Percentiles rank a stretch among this genome's conserved stretches.
Conservation (phyloP, 495 filamentous ascomycete genomes). For the Trichocladium uniseriatum region DNA sequence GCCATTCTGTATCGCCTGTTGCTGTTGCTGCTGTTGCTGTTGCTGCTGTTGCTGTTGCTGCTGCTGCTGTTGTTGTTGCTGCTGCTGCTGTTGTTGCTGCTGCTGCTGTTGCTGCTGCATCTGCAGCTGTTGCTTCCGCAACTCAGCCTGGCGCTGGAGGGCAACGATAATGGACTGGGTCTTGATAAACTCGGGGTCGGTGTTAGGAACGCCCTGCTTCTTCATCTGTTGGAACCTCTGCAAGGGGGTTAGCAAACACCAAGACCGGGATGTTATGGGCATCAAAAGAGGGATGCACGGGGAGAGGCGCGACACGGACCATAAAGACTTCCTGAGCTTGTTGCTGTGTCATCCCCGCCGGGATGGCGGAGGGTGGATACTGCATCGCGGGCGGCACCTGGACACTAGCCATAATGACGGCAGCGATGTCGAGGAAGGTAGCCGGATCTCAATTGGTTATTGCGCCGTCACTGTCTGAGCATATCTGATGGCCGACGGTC, state of each 20-base stretch:
- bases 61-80: conserved; percentile 32
- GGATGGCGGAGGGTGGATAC: conserved; percentile 46
- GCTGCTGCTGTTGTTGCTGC: conserved; percentile 36
- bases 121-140: conserved; percentile 42
- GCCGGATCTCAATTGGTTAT: conserved; percentile 16
- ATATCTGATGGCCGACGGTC: conserved; percentile 29
- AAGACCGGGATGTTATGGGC: neutral
- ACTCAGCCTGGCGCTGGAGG: conserved; percentile 53
- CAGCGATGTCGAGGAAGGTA: conserved; percentile 14
- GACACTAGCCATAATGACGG: conserved; percentile 63
- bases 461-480: conserved; percentile 20
- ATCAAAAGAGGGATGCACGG: neutral
- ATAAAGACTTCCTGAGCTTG: conserved; percentile 53
- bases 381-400: conserved; percentile 59
- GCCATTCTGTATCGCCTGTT: conserved; percentile 31
- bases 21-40: conserved; percentile 34
- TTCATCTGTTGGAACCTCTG: conserved; percentile 81
- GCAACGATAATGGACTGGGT: conserved; percentile 54
- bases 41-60: conserved; percentile 36
- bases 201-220: conserved; percentile 58
- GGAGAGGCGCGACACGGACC: conserved; percentile 35
- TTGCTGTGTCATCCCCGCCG: conserved; percentile 48
- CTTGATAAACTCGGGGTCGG: conserved; percentile 74
- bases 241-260: conserved; percentile 4
- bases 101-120: conserved; percentile 31